These are phyloP conservation scores for Phaseolus lunatus DNA, from an alignment of 306 rosid species.

Conservation along the genomic window DNA sequence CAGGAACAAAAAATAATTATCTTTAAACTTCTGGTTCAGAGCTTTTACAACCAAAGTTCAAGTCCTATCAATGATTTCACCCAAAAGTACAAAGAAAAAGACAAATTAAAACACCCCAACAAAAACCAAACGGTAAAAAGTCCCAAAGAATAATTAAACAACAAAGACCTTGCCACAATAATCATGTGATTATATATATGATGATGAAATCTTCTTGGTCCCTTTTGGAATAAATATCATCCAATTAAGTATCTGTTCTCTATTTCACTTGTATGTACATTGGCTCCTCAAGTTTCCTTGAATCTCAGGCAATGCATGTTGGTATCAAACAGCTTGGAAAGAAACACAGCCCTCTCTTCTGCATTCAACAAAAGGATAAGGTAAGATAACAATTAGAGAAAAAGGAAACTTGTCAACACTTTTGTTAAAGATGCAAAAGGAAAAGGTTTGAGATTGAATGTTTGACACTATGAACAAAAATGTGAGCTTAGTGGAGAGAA, in stretches of 20 bases:
- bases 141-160: conserved; percentile 3
- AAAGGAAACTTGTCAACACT: conserved; percentile 20
- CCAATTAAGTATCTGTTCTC: conserved; percentile 40
- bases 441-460: not conserved
- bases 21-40: conserved; percentile 15
- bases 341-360: conserved; percentile 81
- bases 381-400: conserved; percentile 5
- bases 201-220: conserved; percentile 29
- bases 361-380: conserved; percentile 35
- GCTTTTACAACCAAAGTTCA: conserved; percentile 29
- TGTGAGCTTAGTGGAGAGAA: not conserved
- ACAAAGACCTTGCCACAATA: conserved; percentile 29
- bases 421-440: conserved; percentile 5
- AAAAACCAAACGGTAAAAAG: conserved; percentile 17
- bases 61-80: conserved; percentile 34
- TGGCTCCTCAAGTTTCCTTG: conserved; percentile 43
- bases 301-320: conserved; percentile 64
- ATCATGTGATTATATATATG: conserved; percentile 6
- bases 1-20: not conserved
- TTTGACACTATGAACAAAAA: not conserved
- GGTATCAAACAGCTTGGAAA: conserved; percentile 79
- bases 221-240: conserved; percentile 30
- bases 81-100: conserved; percentile 25
- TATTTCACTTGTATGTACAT: conserved; percentile 49
- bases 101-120: conserved; percentile 25